Conservation (phyloP, 2,329 filamentous ascomycete species). For the Fusarium heterosporum region DNA sequence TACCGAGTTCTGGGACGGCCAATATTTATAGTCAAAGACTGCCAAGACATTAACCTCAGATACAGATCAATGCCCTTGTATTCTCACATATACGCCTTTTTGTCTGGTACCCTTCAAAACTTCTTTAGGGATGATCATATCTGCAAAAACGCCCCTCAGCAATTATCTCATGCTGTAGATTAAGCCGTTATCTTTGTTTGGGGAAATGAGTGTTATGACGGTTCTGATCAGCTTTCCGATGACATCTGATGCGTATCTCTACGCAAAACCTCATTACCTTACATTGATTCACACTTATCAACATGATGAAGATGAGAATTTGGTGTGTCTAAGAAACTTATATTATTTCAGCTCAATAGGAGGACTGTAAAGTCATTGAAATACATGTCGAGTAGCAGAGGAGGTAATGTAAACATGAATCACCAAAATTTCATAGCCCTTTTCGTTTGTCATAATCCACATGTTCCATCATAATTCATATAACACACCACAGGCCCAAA, state of each 20-base stretch:
- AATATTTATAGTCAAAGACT: not conserved
- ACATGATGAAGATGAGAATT: not conserved
- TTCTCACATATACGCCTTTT: no score
- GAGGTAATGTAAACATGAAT: constrained; percentile 33
- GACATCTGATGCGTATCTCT: constrained; percentile 27
- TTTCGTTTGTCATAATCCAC: constrained; percentile 1
- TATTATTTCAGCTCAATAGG: constrained; percentile 10
- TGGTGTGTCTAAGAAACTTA: not conserved
- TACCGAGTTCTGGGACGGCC: not conserved
- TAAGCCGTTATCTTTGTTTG: constrained; percentile 36
- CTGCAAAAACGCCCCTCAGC: no score
- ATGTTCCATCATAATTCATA: constrained; percentile 17
- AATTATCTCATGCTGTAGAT: not conserved
- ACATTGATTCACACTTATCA: not conserved
- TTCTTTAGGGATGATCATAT: no score
- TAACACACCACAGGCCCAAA: constrained; percentile 23
- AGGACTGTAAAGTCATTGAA: constrained; percentile 28
- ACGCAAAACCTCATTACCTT: constrained; percentile 32
- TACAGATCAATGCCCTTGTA: no score
- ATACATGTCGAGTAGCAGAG: constrained; percentile 40
- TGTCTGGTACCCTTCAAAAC: no score
- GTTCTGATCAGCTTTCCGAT: constrained; percentile 26
- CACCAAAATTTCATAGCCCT: constrained; percentile 33
- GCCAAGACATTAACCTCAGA: no score
- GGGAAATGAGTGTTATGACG: constrained; percentile 20